Evolutionary conservation across 164 flowering plant genomes (phyloP).

Genomic region (Euptelea pleiosperma): DNA sequence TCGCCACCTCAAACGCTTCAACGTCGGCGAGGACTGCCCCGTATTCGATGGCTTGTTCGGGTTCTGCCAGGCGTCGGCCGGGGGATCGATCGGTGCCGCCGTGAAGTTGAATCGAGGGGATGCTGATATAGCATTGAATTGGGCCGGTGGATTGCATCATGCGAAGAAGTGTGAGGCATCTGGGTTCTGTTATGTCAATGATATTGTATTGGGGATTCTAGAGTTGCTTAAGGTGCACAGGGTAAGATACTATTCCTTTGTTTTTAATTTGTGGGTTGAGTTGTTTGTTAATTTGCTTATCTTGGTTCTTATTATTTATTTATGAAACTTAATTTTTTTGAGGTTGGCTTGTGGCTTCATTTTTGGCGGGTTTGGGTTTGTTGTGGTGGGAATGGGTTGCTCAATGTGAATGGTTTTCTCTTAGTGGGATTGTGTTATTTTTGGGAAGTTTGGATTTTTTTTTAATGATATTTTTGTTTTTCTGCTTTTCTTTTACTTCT

Average conservation of each 20-base stretch:
- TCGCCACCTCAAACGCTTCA: slow-evolving; percentile 40
- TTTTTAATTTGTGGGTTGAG: not conserved
- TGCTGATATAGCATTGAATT: slow-evolving; percentile 56
- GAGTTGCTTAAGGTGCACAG: slow-evolving; percentile 51
- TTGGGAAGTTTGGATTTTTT: too few relatives aligned
- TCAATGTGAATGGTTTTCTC: too few relatives aligned
- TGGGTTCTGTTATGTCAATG: slow-evolving; percentile 64
- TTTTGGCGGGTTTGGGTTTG: too few relatives aligned
- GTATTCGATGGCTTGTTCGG: slow-evolving; percentile 51
- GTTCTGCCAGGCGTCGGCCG: slow-evolving; percentile 56
- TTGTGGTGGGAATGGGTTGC: too few relatives aligned
- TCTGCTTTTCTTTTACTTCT: too few relatives aligned
- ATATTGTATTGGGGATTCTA: slow-evolving; percentile 57
- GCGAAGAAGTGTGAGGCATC: slow-evolving; percentile 67
- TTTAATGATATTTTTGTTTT: too few relatives aligned
- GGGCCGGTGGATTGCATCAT: slow-evolving; percentile 68
- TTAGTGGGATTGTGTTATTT: too few relatives aligned
- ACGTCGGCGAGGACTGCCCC: slow-evolving; percentile 66
- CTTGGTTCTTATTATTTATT: not conserved
- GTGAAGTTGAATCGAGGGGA: slow-evolving; percentile 45
- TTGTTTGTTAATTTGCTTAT: not conserved
- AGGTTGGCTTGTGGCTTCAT: too few relatives aligned
- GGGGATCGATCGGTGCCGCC: slow-evolving; percentile 56
- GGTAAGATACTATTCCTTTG: slow-evolving; percentile 19
- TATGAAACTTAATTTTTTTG: too few relatives aligned